Percentiles rank a stretch among this genome's conserved stretches.
phyloP scores from a whole-genome alignment of 306 rosid genomes.

The Rubus parviflorus region DNA sequence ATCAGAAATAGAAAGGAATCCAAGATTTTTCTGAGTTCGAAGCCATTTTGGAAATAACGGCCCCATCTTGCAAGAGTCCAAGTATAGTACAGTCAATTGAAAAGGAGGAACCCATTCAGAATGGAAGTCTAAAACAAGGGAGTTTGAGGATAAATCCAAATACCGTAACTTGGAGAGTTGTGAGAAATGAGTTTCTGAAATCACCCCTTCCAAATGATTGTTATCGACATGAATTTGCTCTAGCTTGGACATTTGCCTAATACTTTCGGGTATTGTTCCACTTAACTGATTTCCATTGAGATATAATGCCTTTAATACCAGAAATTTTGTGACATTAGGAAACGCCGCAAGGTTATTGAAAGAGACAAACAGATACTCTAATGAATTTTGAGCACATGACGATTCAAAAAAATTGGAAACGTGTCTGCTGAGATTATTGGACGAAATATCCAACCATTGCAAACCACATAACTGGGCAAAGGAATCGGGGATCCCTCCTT shows the following conservation, averaged over 20 bases:
- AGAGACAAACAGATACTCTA: neutral
- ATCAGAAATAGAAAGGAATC: neutral
- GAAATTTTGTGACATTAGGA: too few species aligned
- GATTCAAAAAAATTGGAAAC: neutral
- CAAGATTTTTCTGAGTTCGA: neutral
- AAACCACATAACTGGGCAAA: neutral
- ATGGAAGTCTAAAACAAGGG: neutral
- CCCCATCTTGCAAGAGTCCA: neutral
- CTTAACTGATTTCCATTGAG: neutral
- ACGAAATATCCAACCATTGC: accelerated
- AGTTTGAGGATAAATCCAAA: neutral
- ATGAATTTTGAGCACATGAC: neutral
- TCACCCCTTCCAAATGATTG: neutral
- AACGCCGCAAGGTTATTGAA: too few species aligned
- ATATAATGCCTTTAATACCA: neutral
- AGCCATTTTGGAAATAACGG: constrained; percentile 11
- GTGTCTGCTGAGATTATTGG: neutral
- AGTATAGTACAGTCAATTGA: neutral
- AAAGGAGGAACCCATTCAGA: neutral
- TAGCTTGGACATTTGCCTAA: neutral
- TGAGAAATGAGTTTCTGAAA: neutral
- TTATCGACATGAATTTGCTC: neutral
- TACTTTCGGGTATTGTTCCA: neutral
- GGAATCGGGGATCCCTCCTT: neutral
- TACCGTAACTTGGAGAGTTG: accelerated